These are phyloP conservation scores for Strigomonas galati DNA, from an alignment of 208 protist genomes.

Conservation along the genomic window DNA sequence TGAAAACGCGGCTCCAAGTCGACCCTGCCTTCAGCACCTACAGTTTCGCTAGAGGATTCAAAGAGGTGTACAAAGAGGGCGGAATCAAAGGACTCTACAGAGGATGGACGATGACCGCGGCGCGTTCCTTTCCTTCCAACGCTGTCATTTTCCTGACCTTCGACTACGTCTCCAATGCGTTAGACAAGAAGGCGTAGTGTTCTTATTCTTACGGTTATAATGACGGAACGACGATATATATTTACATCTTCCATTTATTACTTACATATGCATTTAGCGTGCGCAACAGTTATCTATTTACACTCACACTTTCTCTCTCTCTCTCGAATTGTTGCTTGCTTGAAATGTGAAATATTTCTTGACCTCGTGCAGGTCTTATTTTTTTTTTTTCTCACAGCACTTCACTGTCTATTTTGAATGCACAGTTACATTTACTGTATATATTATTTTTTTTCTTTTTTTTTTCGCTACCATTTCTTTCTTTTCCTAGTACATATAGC, in stretches of 20 bases:
- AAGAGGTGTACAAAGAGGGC: constrained; percentile 43
- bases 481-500: too few species aligned
- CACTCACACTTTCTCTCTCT: too few species aligned
- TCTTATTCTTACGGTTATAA: not conserved
- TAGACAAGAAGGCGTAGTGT: not conserved
- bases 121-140: constrained; percentile 84
- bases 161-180: constrained; percentile 10
- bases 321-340: too few species aligned
- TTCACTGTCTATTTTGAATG: too few species aligned
- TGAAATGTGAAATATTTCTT: not conserved
- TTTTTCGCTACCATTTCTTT: too few species aligned
- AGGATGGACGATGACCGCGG: constrained; percentile 68
- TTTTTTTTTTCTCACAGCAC: not conserved
- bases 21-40: constrained; percentile 31
- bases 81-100: constrained; percentile 69
- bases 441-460: constrained; percentile 11
- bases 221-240: too few species aligned
- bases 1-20: constrained; percentile 86
- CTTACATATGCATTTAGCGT: not conserved
- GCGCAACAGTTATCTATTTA: too few species aligned
- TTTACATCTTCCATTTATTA: not conserved
- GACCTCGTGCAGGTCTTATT: not conserved
- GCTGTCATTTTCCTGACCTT: constrained; percentile 71
- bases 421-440: too few species aligned
- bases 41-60: constrained; percentile 32